Conservation (phyloP, 768 basidiomycete species). For the Tylopilus plumbeoviolaceoides region DNA sequence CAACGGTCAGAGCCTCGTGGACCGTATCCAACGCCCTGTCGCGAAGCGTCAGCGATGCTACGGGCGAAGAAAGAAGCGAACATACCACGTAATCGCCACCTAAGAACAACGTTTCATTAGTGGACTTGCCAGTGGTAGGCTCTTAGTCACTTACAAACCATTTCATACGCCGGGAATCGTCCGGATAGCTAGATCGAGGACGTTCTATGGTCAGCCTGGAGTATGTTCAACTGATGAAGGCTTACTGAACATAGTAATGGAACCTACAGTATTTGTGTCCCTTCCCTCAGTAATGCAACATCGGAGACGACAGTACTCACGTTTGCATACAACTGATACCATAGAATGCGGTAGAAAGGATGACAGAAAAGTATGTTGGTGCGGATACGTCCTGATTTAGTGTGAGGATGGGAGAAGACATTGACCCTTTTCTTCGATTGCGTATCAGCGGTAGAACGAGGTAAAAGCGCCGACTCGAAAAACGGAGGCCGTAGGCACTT, state of each 20-base stretch:
- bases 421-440: neutral
- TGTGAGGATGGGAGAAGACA: neutral
- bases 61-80: too few species aligned
- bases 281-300: neutral
- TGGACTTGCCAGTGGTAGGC: neutral
- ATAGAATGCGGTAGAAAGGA: neutral
- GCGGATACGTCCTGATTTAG: neutral
- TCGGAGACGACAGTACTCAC: neutral
- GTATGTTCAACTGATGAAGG: fast-evolving
- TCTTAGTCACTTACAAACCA: neutral
- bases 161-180: constrained; percentile 4
- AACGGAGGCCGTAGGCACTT: too few species aligned
- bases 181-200: neutral
- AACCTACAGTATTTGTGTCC: neutral
- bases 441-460: too few species aligned
- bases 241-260: constrained; percentile 9
- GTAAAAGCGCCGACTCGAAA: too few species aligned
- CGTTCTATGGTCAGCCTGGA: neutral
- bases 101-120: neutral
- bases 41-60: neutral
- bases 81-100: constrained; percentile 12
- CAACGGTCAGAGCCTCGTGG: constrained; percentile 1
- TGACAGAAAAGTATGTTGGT: neutral
- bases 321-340: constrained; percentile 10
- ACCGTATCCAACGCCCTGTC: constrained; percentile 9